A percentile compares a stretch with the other conserved stretches of the same genome.
Evolutionary conservation across 2,329 filamentous ascomycete genomes (phyloP).

Genomic region (Neofusicoccum kwambonambiense): DNA sequence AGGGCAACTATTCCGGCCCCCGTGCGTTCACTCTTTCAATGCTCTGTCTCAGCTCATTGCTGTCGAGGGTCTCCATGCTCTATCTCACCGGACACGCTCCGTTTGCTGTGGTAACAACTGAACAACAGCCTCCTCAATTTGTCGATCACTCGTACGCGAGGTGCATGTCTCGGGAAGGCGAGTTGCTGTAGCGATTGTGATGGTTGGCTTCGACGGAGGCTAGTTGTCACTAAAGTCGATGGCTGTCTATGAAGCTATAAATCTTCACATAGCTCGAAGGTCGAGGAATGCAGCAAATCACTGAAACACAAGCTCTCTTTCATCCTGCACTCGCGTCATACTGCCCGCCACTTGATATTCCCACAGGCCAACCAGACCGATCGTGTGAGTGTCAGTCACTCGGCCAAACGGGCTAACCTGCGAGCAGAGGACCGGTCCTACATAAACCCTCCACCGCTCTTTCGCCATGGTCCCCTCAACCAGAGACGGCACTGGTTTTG

Average conservation of each 20-base stretch:
- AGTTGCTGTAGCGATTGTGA: not conserved
- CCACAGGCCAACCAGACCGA: not conserved
- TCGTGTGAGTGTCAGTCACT: not conserved
- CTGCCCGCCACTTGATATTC: not conserved
- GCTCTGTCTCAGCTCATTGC: not conserved
- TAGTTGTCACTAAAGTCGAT: not conserved
- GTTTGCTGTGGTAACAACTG: not conserved
- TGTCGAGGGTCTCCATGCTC: slow-evolving; percentile 10
- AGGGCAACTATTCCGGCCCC: not conserved
- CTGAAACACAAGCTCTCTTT: not conserved
- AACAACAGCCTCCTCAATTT: not conserved
- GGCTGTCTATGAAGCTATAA: not conserved
- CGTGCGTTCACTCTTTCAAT: not conserved
- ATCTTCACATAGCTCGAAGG: not conserved
- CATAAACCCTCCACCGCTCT: not conserved
- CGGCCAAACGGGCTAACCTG: not conserved
- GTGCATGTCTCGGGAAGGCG: not conserved
- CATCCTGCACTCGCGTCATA: not conserved
- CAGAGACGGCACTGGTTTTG: not conserved
- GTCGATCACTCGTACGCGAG: not conserved
- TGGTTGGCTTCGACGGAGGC: not conserved
- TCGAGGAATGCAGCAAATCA: not conserved
- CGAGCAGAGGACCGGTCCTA: not conserved
- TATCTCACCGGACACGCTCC: not conserved
- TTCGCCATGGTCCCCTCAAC: not conserved